Evolutionary conservation across 116 monocot genomes (phyloP).

Genomic region (Thalassia testudinum): DNA sequence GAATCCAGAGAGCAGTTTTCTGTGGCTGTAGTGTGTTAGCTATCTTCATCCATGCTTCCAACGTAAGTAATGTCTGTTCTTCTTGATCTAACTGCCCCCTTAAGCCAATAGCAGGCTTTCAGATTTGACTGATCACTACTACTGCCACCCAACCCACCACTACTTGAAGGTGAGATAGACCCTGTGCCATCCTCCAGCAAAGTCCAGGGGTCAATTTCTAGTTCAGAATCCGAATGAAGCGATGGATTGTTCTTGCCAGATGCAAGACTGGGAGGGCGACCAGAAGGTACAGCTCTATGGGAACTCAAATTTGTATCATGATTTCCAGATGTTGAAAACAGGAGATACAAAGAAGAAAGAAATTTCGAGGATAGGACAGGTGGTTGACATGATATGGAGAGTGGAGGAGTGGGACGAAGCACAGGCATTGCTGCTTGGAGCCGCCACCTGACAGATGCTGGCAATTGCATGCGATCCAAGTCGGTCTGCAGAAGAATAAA

Average conservation of each 20-base stretch:
- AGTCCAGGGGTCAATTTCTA: slow-evolving; percentile 90
- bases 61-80: slow-evolving; percentile 92
- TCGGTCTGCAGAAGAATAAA: slow-evolving; percentile 68
- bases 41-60: slow-evolving; percentile 74
- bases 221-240: slow-evolving; percentile 32
- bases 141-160: slow-evolving; percentile 15
- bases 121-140: slow-evolving; percentile 68
- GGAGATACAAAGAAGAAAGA: slow-evolving; percentile 19
- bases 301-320: slow-evolving; percentile 15
- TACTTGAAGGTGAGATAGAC: slow-evolving; percentile 20
- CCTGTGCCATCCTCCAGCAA: slow-evolving; percentile 83
- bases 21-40: no score
- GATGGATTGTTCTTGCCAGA: slow-evolving; percentile 32
- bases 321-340: slow-evolving; percentile 10
- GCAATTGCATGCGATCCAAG: slow-evolving; percentile 82
- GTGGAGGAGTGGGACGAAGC: slow-evolving; percentile 31
- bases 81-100: slow-evolving; percentile 82
- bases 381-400: slow-evolving; percentile 40
- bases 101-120: slow-evolving; percentile 91
- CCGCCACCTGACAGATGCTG: slow-evolving; percentile 40
- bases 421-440: slow-evolving; percentile 84
- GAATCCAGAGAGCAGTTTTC: no score
- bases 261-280: slow-evolving; percentile 7
- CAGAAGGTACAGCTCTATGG: slow-evolving; percentile 1
- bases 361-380: slow-evolving; percentile 23